Conservation (phyloP, 768 basidiomycete genomes). For the Hemileccinum rubropunctum region DNA sequence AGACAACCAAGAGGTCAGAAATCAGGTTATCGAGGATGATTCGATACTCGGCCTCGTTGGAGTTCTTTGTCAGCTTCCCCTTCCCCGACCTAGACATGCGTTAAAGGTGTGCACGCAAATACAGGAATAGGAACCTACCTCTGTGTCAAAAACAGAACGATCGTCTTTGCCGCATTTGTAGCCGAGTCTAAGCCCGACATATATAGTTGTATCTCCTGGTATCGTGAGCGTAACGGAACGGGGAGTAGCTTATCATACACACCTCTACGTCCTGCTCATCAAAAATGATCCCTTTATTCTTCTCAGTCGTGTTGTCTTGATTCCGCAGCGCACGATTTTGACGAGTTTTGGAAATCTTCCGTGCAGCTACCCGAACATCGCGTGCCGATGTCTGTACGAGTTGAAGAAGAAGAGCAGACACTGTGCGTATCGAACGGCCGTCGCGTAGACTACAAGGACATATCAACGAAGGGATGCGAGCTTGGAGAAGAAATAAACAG, state of each 20-base stretch:
- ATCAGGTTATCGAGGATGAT: slow-evolving; percentile 90
- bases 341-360: slow-evolving; percentile 57
- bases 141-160: slow-evolving; percentile 73
- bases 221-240: slow-evolving; percentile 1
- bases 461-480: not conserved
- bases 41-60: slow-evolving; percentile 93
- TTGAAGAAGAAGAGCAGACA: slow-evolving; percentile 89
- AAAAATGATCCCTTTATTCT: slow-evolving; percentile 51
- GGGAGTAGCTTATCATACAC: not conserved
- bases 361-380: slow-evolving; percentile 73
- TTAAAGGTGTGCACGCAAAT: not conserved
- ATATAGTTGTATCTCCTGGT: slow-evolving; percentile 71
- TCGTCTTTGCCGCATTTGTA: slow-evolving; percentile 79
- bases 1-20: slow-evolving; percentile 79
- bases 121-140: slow-evolving; percentile 35
- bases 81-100: slow-evolving; percentile 64
- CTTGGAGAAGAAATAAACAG: slow-evolving; percentile 17
- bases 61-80: slow-evolving; percentile 83
- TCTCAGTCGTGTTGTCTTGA: slow-evolving; percentile 56
- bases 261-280: slow-evolving; percentile 72
- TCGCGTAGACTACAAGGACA: slow-evolving; percentile 67
- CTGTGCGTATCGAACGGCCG: slow-evolving; percentile 88
- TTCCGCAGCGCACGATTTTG: slow-evolving; percentile 60
- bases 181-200: slow-evolving; percentile 75
- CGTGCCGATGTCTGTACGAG: slow-evolving; percentile 95